Evolutionary conservation across 2,329 filamentous ascomycete species (phyloP).

Genomic region (Exserohilum rostratum): DNA sequence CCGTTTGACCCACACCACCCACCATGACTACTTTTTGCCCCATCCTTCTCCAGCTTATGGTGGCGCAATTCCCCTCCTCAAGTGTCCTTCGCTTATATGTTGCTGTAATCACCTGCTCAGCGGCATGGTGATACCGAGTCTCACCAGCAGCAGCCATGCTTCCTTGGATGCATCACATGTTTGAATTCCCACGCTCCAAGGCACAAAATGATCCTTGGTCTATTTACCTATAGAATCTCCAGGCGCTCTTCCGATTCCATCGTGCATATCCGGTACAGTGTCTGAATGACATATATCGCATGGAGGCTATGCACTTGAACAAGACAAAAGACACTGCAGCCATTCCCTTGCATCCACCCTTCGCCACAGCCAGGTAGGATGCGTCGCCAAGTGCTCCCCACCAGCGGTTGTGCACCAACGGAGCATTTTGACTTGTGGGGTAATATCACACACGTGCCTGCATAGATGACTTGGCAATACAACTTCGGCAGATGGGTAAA

Average conservation of each 20-base stretch:
- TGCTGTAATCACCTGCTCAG: not conserved
- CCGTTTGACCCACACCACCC: constrained; percentile 7
- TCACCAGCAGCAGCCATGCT: not conserved
- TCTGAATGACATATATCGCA: not conserved
- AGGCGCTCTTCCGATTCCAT: not conserved
- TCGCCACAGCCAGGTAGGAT: constrained; percentile 36
- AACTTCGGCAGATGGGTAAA: constrained; percentile 41
- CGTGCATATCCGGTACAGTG: not conserved
- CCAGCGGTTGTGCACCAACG: constrained; percentile 14
- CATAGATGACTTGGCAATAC: constrained; percentile 19
- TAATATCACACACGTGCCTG: constrained; percentile 20
- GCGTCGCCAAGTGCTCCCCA: constrained; percentile 25
- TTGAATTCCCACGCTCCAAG: constrained; percentile 2
- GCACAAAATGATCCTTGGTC: not conserved
- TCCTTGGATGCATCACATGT: constrained; percentile 1
- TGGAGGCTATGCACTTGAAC: not conserved
- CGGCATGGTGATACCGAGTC: constrained; percentile 4
- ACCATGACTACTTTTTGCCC: not conserved
- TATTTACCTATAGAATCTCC: not conserved
- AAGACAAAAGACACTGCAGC: not conserved
- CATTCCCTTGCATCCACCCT: constrained; percentile 7
- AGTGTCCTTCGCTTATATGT: not conserved
- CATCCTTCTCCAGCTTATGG: not conserved
- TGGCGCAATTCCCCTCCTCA: not conserved
- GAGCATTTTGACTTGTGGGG: constrained; percentile 34